Conservation (phyloP, 495 filamentous ascomycete genomes). For the Penicillium taxi region DNA sequence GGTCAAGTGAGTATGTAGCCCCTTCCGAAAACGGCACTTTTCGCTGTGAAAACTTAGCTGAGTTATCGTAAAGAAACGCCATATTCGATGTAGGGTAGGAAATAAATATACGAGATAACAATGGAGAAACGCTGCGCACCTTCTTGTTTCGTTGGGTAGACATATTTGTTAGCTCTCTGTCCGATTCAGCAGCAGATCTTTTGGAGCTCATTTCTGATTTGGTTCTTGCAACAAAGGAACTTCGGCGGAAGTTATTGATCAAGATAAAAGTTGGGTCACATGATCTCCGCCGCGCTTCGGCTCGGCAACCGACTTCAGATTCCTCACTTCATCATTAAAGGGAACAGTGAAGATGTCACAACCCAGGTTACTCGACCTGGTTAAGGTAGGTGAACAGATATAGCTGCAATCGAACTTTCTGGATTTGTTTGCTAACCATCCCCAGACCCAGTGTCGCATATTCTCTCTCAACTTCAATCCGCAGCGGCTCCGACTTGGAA, state of each 20-base stretch:
- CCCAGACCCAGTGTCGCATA: conserved; percentile 77
- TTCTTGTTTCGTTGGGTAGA: conserved; percentile 9
- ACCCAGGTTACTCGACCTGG: conserved; percentile 64
- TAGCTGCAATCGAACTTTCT: background rate
- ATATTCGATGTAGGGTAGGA: too few relatives aligned
- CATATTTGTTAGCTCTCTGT: background rate
- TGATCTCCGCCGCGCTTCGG: conserved; percentile 2
- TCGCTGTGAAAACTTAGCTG: background rate
- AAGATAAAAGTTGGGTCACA: conserved; percentile 2
- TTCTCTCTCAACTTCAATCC: conserved; percentile 92
- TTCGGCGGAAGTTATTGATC: background rate
- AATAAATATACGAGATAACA: too few relatives aligned
- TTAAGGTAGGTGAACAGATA: too few relatives aligned
- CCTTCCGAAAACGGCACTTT: too few relatives aligned
- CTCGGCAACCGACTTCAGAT: background rate
- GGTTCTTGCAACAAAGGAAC: background rate
- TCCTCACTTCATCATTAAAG: background rate
- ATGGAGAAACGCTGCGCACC: background rate
- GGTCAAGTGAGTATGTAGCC: too few relatives aligned
- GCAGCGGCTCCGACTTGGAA: conserved; percentile 66
- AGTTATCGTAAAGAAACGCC: too few relatives aligned
- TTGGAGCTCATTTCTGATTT: conserved; percentile 7
- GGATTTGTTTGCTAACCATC: background rate
- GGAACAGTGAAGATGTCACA: conserved; percentile 52
- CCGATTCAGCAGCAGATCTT: background rate